phyloP scores from a whole-genome alignment of 352 stramenopile species.

The Globisporangium barbulae region DNA sequence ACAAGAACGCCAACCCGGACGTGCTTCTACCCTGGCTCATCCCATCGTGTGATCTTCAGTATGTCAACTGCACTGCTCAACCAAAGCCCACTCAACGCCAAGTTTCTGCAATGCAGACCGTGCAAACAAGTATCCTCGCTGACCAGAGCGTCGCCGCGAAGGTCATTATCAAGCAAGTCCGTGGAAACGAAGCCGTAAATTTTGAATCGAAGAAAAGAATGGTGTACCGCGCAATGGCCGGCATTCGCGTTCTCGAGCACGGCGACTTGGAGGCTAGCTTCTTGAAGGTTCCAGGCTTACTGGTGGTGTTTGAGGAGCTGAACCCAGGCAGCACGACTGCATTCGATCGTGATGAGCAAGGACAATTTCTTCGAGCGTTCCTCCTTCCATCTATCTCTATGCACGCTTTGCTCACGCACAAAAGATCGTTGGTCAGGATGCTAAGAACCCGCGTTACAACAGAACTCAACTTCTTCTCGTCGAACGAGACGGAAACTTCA shows the following conservation, averaged over 20 bases:
- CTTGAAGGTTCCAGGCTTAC: too few species aligned
- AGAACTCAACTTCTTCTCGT: too few species aligned
- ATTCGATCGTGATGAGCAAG: too few species aligned
- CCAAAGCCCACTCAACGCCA: background rate
- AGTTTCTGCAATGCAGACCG: background rate
- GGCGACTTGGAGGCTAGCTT: background rate
- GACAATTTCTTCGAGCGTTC: too few species aligned
- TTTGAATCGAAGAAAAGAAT: background rate
- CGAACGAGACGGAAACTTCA: too few species aligned
- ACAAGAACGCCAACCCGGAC: background rate
- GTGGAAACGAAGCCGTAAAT: background rate
- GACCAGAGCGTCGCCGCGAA: background rate
- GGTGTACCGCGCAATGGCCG: background rate
- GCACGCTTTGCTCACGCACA: too few species aligned
- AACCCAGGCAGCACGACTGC: too few species aligned
- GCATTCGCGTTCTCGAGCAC: background rate
- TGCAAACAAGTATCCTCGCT: background rate
- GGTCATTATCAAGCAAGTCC: background rate
- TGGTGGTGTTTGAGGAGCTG: too few species aligned
- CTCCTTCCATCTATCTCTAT: too few species aligned
- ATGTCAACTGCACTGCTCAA: background rate
- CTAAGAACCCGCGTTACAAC: too few species aligned
- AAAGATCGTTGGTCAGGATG: too few species aligned
- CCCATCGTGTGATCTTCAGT: background rate
- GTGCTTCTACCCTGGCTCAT: background rate